These are phyloP conservation scores for Alternaria arborescens DNA, from an alignment of 2,329 filamentous ascomycete species.

Conservation along the genomic window DNA sequence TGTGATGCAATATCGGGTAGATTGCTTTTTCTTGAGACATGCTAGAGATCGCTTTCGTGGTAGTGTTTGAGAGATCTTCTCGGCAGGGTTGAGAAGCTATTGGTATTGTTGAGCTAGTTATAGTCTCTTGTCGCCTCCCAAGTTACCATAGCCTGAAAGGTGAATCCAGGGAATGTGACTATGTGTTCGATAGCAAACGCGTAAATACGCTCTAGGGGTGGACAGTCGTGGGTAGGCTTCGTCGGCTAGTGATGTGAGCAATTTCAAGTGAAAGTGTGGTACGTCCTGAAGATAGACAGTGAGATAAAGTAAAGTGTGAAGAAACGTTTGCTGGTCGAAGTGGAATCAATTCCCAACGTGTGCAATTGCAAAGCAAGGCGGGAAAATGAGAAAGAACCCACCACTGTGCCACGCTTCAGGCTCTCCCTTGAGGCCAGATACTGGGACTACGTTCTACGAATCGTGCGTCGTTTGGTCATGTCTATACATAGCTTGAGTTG, in stretches of 20 bases:
- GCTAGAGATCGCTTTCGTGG: background rate
- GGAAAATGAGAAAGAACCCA: background rate
- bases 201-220: background rate
- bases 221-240: background rate
- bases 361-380: conserved; percentile 1
- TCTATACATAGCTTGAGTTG: background rate
- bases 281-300: background rate
- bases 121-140: background rate
- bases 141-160: background rate
- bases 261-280: background rate
- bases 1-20: conserved; percentile 1
- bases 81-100: background rate
- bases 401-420: background rate
- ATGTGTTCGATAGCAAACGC: background rate
- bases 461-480: background rate
- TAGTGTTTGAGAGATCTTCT: background rate
- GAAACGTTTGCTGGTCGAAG: background rate
- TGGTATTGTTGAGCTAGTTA: background rate
- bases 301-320: background rate
- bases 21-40: background rate
- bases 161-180: background rate
- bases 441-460: background rate
- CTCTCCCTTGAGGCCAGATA: background rate
- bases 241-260: background rate
- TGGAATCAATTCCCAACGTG: background rate